Conservation (phyloP, 225 moss, liverwort and hornwort species). For the Asterella californica region DNA sequence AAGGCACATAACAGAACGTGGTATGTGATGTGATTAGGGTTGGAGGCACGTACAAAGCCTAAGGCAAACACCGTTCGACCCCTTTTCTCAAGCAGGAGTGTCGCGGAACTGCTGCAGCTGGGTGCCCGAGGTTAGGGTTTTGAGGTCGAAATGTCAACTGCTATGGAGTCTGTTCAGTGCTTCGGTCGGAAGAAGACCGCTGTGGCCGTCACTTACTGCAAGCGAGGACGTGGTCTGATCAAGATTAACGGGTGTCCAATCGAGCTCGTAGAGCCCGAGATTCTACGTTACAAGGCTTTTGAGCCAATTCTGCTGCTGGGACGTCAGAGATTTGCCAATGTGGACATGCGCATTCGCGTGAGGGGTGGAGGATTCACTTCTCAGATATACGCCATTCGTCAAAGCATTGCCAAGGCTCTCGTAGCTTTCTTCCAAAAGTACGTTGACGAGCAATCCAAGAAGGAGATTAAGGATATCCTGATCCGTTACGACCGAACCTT, state of each 20-base stretch:
- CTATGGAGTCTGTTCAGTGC: conserved; percentile 31
- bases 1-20: background rate
- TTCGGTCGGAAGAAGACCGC: conserved; percentile 39
- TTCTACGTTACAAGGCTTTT: conserved; percentile 34
- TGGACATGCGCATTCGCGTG: conserved; percentile 38
- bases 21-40: conserved; percentile 8
- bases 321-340: conserved; percentile 25
- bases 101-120: background rate
- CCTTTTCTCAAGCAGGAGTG: conserved; percentile 13
- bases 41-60: conserved; percentile 11
- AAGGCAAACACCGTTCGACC: background rate
- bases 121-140: conserved; percentile 9
- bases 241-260: conserved; percentile 39
- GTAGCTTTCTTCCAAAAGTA: conserved; percentile 33
- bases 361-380: conserved; percentile 35
- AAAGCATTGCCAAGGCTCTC: conserved; percentile 37
- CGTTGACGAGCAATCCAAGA: conserved; percentile 41
- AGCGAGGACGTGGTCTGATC: conserved; percentile 27
- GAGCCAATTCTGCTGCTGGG: conserved; percentile 33
- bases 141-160: conserved; percentile 8
- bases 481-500: conserved; percentile 32
- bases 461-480: conserved; percentile 36
- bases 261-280: conserved; percentile 40
- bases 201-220: conserved; percentile 36
- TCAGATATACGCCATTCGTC: conserved; percentile 36